Conservation (phyloP, 805 yeast species). For the Pichia rugopelliculosa region DNA sequence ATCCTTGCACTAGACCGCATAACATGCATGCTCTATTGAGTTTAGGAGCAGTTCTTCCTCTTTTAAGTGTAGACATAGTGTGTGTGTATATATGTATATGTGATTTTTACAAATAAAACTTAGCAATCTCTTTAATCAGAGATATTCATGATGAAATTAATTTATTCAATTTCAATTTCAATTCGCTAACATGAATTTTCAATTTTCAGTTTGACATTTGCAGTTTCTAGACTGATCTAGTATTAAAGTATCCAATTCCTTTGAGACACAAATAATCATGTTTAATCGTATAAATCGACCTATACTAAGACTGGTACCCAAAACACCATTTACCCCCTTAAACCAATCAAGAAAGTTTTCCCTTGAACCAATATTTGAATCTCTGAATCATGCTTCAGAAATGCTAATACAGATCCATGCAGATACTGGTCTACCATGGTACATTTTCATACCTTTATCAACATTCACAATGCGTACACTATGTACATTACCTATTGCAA, state of each 20-base stretch:
- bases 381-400: conserved; percentile 21
- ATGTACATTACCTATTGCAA: conserved; percentile 73
- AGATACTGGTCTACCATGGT: conserved; percentile 71
- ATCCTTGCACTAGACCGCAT: conserved; percentile 86
- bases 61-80: conserved; percentile 16
- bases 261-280: background rate
- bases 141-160: too few species aligned
- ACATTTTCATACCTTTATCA: conserved; percentile 65
- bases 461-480: conserved; percentile 59
- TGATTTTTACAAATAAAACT: too few species aligned
- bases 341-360: conserved; percentile 15
- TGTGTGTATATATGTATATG: background rate
- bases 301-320: background rate
- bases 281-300: background rate
- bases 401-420: conserved; percentile 43
- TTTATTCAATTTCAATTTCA: too few species aligned
- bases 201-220: too few species aligned
- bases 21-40: conserved; percentile 95
- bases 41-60: conserved; percentile 38
- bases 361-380: conserved; percentile 17
- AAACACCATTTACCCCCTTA: background rate
- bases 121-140: too few species aligned
- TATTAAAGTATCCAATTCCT: too few species aligned
- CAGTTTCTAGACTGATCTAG: too few species aligned
- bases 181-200: too few species aligned